Conservation (phyloP, 495 filamentous ascomycete genomes). For the Lasiosphaeria miniovina region DNA sequence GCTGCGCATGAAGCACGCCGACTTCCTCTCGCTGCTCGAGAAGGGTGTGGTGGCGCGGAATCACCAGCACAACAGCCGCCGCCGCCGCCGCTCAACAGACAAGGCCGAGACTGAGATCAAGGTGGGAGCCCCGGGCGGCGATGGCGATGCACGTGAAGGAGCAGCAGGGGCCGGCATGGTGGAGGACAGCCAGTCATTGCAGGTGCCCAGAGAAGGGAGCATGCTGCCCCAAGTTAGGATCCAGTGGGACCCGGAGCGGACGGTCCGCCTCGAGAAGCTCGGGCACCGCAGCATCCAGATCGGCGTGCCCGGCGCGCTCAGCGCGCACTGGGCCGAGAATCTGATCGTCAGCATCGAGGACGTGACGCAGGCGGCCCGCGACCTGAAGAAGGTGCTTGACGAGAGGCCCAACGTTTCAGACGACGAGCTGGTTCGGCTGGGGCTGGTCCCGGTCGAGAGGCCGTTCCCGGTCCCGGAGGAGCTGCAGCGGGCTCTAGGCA, state of each 20-base stretch:
- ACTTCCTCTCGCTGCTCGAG: constrained; percentile 42
- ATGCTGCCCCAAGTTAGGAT: constrained; percentile 45
- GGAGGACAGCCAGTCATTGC: background rate
- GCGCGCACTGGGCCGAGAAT: constrained; percentile 45
- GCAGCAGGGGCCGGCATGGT: background rate
- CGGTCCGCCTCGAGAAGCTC: constrained; percentile 38
- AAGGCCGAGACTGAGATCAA: too few species aligned
- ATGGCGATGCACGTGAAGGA: background rate
- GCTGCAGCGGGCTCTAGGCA: constrained; percentile 17
- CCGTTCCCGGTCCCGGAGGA: constrained; percentile 40
- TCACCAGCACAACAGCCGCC: background rate
- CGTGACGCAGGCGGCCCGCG: constrained; percentile 52
- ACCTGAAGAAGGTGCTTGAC: constrained; percentile 44
- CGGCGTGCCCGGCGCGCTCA: constrained; percentile 47
- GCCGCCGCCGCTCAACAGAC: too few species aligned
- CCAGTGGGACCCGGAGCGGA: constrained; percentile 64
- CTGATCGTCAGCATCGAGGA: constrained; percentile 56
- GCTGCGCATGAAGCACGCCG: constrained; percentile 43
- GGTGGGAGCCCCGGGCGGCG: too few species aligned
- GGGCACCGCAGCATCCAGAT: constrained; percentile 58
- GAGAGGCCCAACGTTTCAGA: constrained; percentile 29
- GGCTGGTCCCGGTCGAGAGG: constrained; percentile 45
- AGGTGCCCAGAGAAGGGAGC: constrained; percentile 11
- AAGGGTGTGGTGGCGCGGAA: constrained; percentile 23
- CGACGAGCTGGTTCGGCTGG: constrained; percentile 38